Conservation (phyloP, 2,329 filamentous ascomycete species). For the Dactylonectria estremocensis region DNA sequence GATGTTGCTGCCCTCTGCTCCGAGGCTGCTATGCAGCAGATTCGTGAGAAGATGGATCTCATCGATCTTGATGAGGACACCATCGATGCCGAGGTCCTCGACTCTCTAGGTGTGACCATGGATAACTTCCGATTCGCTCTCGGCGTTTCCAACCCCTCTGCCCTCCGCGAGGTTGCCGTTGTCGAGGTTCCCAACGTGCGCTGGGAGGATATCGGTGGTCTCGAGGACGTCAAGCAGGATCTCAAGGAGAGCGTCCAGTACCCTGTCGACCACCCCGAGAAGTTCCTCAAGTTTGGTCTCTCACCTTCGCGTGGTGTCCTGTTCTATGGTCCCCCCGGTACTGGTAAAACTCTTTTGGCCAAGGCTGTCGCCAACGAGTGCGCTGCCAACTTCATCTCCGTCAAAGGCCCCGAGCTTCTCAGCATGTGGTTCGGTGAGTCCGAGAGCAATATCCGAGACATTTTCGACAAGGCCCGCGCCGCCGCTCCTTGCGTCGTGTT, state of each 20-base stretch:
- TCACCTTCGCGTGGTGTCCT: constrained; percentile 98
- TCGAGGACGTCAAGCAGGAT: constrained; percentile 98
- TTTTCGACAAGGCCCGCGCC: constrained; percentile 99
- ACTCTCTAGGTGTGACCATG: constrained; percentile 98
- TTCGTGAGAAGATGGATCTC: constrained; percentile 99
- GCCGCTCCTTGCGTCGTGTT: constrained; percentile 99
- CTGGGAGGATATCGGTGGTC: constrained; percentile 99
- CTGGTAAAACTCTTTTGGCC: constrained; percentile 99
- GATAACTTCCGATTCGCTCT: constrained; percentile 99
- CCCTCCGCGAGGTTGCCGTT: constrained; percentile 97
- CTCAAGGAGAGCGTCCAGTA: constrained; percentile 99
- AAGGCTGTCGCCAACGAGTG: constrained; percentile 99
- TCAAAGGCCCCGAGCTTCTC: constrained; percentile 97
- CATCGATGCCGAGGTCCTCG: constrained; percentile 97
- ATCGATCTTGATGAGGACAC: constrained; percentile 99
- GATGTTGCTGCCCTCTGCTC: constrained; percentile 99
- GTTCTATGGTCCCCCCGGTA: constrained; percentile 99
- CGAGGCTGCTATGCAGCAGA: constrained; percentile 99
- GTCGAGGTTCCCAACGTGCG: constrained; percentile 99
- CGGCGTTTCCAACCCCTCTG: constrained; percentile 97
- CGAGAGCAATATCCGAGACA: constrained; percentile 99
- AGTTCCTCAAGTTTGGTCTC: constrained; percentile 99
- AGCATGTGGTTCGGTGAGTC: constrained; percentile 99
- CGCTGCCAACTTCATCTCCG: constrained; percentile 99
- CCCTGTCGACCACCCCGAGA: constrained; percentile 98